Evolutionary conservation across 208 protist genomes (phyloP), one percentile per base, ranked within the genome.

Genomic region (Herpetomonas tarakana): DNA sequence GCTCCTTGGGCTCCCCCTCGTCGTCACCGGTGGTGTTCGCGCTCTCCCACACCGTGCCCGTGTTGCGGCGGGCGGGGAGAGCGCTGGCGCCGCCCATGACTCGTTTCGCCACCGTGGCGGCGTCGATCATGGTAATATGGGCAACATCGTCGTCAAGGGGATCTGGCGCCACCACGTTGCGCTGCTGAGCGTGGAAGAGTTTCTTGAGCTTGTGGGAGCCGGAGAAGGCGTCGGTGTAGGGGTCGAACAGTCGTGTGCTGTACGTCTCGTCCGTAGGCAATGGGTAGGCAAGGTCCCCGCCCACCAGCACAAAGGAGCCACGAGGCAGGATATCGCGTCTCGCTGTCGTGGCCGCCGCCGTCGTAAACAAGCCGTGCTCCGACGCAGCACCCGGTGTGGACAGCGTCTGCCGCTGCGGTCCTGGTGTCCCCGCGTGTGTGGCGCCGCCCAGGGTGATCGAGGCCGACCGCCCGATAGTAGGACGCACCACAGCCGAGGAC

Each of bases 221-320:
- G 6, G 75, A 31, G 16, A 91, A 64, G 18, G 85, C 82, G 49
- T 90, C 81, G 44, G 58, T 57, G 65, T 91, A 91, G 25, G 83
- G 84, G 59, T 80, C 80, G 39, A 91, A 81, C 14, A 96, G 77
- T 0, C 90, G 81, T 41, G 66, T 78, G 39, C 58, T 62, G 72
- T 96, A 93, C 25, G 76, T 92, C 49, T 91, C 77, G 26, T 86
- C 71, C 19, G 75, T 81, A 1, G 84, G 84, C 35, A 68, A 78
- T 0, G 90, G 90, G 68, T 96, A 96, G 3, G 82, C 85, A 7
- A 96, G 64, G 53, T 96, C 90, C 39, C 90, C 90, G 6, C 86
- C 90, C 12, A 93, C 58, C 7, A 96, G 26, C 21, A 92, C 74
- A 51, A 96, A 91, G 0, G 82, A 86, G n/a, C 78, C 86, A 7